These are phyloP conservation scores for Agarophyton chilense DNA, from an alignment of 23 red algal genomes.

Conservation along the genomic window DNA sequence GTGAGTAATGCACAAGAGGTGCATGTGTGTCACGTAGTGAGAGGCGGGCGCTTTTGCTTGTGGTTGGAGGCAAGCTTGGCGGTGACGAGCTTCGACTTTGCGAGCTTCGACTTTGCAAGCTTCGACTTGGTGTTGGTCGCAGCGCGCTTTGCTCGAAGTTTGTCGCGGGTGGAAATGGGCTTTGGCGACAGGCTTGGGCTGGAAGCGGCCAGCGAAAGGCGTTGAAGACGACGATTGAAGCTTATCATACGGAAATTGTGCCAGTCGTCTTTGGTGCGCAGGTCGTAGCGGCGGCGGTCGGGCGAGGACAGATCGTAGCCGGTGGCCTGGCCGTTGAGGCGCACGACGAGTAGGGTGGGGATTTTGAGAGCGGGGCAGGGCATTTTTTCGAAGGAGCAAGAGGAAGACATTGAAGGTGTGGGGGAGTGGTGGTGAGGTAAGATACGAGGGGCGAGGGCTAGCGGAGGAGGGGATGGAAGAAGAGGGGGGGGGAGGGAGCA, in stretches of 20 bases:
- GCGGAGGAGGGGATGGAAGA: background rate
- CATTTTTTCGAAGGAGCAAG: background rate
- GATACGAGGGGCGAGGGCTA: background rate
- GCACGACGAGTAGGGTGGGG: constrained; percentile 29
- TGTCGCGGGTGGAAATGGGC: background rate
- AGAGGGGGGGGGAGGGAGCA: background rate
- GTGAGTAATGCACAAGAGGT: too few relatives aligned
- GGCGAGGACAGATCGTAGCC: constrained; percentile 17
- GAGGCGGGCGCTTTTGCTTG: background rate
- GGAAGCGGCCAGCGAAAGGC: constrained; percentile 2
- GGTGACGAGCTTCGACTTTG: too few relatives aligned
- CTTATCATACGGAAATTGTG: constrained; percentile 25
- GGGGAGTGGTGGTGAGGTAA: background rate
- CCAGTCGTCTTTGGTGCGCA: constrained; percentile 12
- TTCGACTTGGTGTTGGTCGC: background rate
- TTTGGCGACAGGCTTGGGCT: background rate
- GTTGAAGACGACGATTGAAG: constrained; percentile 11
- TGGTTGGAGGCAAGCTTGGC: too few relatives aligned
- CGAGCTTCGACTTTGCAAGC: too few relatives aligned
- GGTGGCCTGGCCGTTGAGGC: constrained; percentile 8
- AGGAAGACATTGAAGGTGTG: background rate
- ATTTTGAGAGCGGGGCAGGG: background rate
- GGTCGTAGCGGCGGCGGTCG: constrained; percentile 9
- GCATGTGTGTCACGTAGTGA: background rate
- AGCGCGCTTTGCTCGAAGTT: background rate